Evolutionary conservation across 371 early-diverging fungal species (phyloP), one percentile per base, ranked within the genome.

Genomic region (Dichotomocladium elegans): DNA sequence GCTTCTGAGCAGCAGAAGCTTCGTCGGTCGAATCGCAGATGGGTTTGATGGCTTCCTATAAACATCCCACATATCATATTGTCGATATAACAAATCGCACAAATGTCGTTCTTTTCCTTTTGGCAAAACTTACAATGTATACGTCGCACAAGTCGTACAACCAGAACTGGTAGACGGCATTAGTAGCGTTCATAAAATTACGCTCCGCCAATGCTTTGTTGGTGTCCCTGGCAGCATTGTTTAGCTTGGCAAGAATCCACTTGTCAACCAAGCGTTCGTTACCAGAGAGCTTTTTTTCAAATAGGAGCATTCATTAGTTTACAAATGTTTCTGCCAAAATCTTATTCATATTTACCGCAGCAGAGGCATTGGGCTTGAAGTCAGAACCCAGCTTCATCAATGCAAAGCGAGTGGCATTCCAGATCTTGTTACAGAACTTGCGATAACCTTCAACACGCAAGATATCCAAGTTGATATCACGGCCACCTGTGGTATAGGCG

Each of bases 341-440:
- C 21, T 14, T 28, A 22, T 29, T 17, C n/a, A 17, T 30, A 2
- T 17, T 34, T 64, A 69, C 60, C 62, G 59, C 66, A 9, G 83
- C 73, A 55, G 72, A 64, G 12, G 80, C 63, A 43, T 66, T 47
- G 43, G 91, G 96, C 66, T 78, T 80, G 69, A 88, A 94, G 53
- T 87, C 84, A 22, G 80, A 83, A 33, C 92, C 96, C 14, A 98
- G 81, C 75, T 96, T 95, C 82, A 89, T 84, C 63, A 93, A 71
- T 24, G 93, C 96, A 65, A 98, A 94, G 56, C 90, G 87, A 45
- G 94, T 94, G 5, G 96, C 99, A 73, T 99, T 99, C 98, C 99
- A 99, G 33, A 99, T 77, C 85, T 99, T 99, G 85, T 99, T 99
- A 79, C 99, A 98, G 86, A 99, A 98, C 79, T 96, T 95, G 74